These are phyloP conservation scores for Avena insularis DNA, from an alignment of 176 grass and related monocot genomes.

Conservation along the genomic window DNA sequence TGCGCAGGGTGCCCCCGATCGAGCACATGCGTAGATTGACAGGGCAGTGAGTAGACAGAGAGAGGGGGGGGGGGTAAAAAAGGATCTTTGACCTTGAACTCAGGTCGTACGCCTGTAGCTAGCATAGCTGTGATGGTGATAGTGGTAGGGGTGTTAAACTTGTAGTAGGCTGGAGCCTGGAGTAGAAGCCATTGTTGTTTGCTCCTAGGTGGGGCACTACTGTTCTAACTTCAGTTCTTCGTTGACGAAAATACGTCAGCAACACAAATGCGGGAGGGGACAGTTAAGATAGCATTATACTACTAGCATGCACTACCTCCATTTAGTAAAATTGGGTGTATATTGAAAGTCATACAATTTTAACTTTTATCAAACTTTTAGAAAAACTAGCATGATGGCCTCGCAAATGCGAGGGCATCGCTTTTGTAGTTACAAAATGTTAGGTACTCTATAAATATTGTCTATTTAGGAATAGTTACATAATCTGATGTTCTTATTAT, in stretches of 20 bases:
- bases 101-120: not conserved
- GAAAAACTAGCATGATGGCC: no score
- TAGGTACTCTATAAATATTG: no score
- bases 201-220: not conserved
- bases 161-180: no score
- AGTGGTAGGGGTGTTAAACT: not conserved
- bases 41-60: not conserved
- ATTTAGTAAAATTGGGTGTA: no score
- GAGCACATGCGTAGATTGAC: not conserved
- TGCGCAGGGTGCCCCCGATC: slow-evolving; percentile 31
- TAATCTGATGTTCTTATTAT: no score
- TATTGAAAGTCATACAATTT: no score
- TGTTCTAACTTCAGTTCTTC: not conserved
- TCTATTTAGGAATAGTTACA: no score
- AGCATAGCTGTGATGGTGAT: not conserved
- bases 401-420: no score
- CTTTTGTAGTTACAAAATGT: no score
- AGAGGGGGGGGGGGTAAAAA: not conserved
- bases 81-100: not conserved
- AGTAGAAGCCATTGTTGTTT: slow-evolving; percentile 36
- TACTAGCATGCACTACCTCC: no score
- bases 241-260: slow-evolving; percentile 25
- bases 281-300: not conserved
- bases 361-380: no score
- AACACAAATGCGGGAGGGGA: slow-evolving; percentile 5